phyloP scores from a whole-genome alignment of 176 grass and related monocot genomes.

The Paspalum notatum region DNA sequence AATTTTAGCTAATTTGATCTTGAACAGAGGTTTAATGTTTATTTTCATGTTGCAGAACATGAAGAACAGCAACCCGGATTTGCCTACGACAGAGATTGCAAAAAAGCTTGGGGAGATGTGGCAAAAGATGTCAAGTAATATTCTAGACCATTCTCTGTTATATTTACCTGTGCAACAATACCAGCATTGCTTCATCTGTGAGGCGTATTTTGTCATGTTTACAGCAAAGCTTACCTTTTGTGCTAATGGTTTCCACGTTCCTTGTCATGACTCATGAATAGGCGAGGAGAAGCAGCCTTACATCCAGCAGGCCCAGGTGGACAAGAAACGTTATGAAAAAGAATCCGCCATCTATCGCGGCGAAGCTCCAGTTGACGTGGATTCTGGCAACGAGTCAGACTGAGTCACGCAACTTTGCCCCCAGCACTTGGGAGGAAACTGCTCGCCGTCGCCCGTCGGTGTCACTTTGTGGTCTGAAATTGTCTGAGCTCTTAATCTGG shows the following conservation, averaged over 20 bases:
- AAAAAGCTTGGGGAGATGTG: conserved; percentile 87
- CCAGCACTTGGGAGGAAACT: background rate
- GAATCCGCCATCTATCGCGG: conserved; percentile 68
- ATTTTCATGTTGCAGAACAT: conserved; percentile 61
- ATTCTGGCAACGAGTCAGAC: conserved; percentile 65
- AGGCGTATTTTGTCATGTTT: background rate
- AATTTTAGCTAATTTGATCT: conserved; percentile 2
- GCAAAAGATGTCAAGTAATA: conserved; percentile 89
- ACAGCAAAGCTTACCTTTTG: background rate
- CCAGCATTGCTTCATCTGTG: background rate
- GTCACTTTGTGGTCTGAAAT: conserved; percentile 1
- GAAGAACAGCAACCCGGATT: conserved; percentile 70
- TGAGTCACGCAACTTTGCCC: conserved; percentile 23
- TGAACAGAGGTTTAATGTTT: conserved; percentile 21
- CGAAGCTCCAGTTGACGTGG: conserved; percentile 44
- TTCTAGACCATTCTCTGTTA: conserved; percentile 35
- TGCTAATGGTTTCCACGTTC: conserved; percentile 17
- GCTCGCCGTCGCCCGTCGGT: background rate
- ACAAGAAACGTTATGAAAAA: conserved; percentile 75
- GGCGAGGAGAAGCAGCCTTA: conserved; percentile 81
- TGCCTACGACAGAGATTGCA: conserved; percentile 69
- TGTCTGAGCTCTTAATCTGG: background rate
- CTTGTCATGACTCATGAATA: conserved; percentile 36
- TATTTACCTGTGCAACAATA: conserved; percentile 16
- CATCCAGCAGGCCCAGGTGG: conserved; percentile 65